Evolutionary conservation across 345 rosid species (phyloP), one percentile per base, ranked within the genome.

Genomic region (Aquilaria malaccensis): DNA sequence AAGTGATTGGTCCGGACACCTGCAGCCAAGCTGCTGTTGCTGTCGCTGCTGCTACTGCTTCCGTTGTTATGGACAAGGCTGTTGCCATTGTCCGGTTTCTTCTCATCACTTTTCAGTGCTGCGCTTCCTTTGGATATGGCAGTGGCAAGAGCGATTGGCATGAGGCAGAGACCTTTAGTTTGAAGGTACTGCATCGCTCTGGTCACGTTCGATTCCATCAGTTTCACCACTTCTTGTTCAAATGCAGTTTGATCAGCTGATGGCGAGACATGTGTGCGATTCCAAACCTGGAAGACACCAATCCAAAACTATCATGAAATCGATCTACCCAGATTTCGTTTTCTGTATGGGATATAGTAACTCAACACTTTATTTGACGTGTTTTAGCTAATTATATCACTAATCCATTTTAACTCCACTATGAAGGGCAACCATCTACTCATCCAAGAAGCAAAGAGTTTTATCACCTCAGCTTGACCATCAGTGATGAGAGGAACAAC

Each of bases 101-200:
- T 61, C 64, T 63, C 58, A n/a, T 72, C 79, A 51, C 63, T 45
- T 1, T 68, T 14, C 3, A 73, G 41, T 22, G 75, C 67, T 50
- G 75, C 65, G 60, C 71, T 80, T 31, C 67, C 72, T 9, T 52
- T 55, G 48, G 81, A 66, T 53, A 79, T 79, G 60, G 81, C 75
- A 3, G 73, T n/a, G 15, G 86, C 80, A 2, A 79, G 77, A 50
- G 83, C 74, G 10, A 81, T 73, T 2, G 88, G 88, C 88, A 81
- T 83, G 55, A 81, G 76, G 67, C 84, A 83, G 14, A 83, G 77
- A 30, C 85, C 88, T 65, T 79, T 80, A 45, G 76, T 79, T 52
- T 83, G 83, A 47, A 81, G 72, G 69, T 78, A 74, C 58, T 80
- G 85, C 85, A 80, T 79, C 50, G 83, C 88, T 49, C 70, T 65